Evolutionary conservation across 2,329 filamentous ascomycete species (phyloP), one percentile per base, ranked within the genome.

Genomic region (Sclerotinia sclerotiorum): DNA sequence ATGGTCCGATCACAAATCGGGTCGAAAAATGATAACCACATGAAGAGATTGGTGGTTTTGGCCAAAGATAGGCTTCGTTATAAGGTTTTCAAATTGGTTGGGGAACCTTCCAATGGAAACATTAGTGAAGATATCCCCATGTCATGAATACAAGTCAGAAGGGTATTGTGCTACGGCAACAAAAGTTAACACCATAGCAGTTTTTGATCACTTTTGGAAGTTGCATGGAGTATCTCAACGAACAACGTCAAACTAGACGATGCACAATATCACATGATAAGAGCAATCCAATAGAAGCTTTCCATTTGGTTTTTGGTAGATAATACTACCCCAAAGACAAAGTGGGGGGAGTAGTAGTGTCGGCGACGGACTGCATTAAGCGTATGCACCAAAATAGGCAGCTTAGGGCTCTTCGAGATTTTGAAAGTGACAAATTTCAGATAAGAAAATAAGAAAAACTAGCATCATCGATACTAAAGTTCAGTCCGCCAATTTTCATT

Each of bases 51-150:
- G 10, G 66, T 76, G 44, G 39, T 78, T 39, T 65, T 77, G 10
- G 69, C 70, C 29, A 72, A 74, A 69, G 73, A 75, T 48, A 69
- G 65, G 32, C 27, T 73, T 52, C 72, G 74, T 29, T 78, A 77
- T 55, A 75, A 74, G 60, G 72, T 78, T 35, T 72, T 76, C 27
- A 74, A 69, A 35, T 69, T 73, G 29, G 39, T 51, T 7, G 35
- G 17, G 19, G 54, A 35, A 35, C 19, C 61, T 1, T 21, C 60
- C 24, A 15, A 56, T 7, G 58, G 61, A 19, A 49, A 27, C 2
- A 29, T 15, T 13, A 71, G 72, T 66, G 69, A 72, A 21, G 74
- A 76, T 66, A 66, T 72, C 7, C 64, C 71, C 2, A 76, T 76
- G 73, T 71, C 71, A 51, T 73, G 68, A 72, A 51, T 63, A 11